Conservation (phyloP, 345 rosid genomes). For the Populus ilicifolia region DNA sequence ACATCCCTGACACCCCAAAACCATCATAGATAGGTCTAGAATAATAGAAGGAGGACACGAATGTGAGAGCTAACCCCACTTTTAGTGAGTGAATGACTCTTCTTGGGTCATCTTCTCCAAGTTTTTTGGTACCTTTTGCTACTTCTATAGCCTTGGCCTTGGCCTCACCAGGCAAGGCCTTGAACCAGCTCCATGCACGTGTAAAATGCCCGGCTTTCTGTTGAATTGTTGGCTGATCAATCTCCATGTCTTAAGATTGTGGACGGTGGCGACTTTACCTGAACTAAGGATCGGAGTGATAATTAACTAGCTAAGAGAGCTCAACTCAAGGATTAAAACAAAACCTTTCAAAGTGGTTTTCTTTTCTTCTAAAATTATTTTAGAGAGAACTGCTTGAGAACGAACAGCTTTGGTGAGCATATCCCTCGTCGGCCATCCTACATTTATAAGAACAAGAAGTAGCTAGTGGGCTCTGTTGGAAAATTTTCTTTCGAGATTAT, state of each 20-base stretch:
- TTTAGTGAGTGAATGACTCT: conserved; percentile 24
- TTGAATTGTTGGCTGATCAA: conserved; percentile 29
- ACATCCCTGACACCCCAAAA: conserved; percentile 29
- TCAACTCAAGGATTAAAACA: background rate
- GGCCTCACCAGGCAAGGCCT: conserved; percentile 24
- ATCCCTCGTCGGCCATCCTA: too few species aligned
- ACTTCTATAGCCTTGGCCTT: conserved; percentile 23
- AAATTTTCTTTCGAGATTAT: too few species aligned
- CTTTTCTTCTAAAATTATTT: background rate
- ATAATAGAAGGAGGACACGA: conserved; percentile 18
- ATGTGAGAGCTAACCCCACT: conserved; percentile 29
- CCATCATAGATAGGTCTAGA: conserved; percentile 24
- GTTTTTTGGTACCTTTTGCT: conserved; percentile 34
- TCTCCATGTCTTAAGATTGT: conserved; percentile 39
- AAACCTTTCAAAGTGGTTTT: background rate
- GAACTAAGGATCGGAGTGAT: background rate
- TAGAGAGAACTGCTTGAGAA: background rate
- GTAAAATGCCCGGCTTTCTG: conserved; percentile 23
- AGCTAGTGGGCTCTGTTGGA: too few species aligned
- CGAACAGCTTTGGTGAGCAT: too few species aligned
- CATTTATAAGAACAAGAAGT: too few species aligned
- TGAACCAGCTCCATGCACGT: conserved; percentile 26
- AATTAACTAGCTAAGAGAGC: too few species aligned
- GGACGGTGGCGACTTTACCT: conserved; percentile 4
- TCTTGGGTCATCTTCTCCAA: conserved; percentile 42